These are phyloP conservation scores for Akanthomyces dipterigenus DNA, from an alignment of 2,329 filamentous ascomycete genomes.

Conservation along the genomic window DNA sequence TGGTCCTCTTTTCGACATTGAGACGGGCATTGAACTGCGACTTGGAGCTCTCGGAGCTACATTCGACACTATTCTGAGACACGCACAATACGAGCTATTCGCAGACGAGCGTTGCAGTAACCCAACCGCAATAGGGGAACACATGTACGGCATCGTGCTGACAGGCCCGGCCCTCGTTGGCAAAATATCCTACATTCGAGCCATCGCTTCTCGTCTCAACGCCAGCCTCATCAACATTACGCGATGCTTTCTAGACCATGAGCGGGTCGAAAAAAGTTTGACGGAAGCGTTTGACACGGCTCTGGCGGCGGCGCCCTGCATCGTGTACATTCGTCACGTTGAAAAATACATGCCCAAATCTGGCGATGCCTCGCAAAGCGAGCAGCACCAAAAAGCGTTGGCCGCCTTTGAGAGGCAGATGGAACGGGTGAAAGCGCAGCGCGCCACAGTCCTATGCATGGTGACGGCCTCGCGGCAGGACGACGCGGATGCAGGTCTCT, in stretches of 20 bases:
- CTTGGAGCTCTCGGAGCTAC: slow-evolving; percentile 26
- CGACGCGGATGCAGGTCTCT: slow-evolving; percentile 71
- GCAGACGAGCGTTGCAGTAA: no score
- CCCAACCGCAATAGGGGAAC: no score
- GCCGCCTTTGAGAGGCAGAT: slow-evolving; percentile 80
- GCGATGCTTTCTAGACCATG: slow-evolving; percentile 30
- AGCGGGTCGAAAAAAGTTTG: slow-evolving; percentile 33
- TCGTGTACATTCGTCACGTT: slow-evolving; percentile 89
- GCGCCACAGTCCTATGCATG: slow-evolving; percentile 71
- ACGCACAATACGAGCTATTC: no score
- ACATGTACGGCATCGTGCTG: slow-evolving; percentile 43
- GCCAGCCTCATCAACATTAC: slow-evolving; percentile 62
- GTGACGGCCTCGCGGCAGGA: slow-evolving; percentile 88
- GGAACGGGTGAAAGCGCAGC: slow-evolving; percentile 68
- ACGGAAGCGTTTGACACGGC: slow-evolving; percentile 62
- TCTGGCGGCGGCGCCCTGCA: slow-evolving; percentile 74
- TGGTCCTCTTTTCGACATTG: slow-evolving; percentile 24
- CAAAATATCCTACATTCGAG: slow-evolving; percentile 71
- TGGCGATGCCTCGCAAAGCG: slow-evolving; percentile 71
- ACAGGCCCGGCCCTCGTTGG: slow-evolving; percentile 77
- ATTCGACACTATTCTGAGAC: slow-evolving; percentile 3
- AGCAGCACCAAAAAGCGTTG: slow-evolving; percentile 91
- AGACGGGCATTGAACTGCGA: slow-evolving; percentile 18
- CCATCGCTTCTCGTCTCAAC: slow-evolving; percentile 63
- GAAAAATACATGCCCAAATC: slow-evolving; percentile 74